Base-by-base conservation (phyloP, 352 stramenopile species). In the Pythium biforme region DNA sequence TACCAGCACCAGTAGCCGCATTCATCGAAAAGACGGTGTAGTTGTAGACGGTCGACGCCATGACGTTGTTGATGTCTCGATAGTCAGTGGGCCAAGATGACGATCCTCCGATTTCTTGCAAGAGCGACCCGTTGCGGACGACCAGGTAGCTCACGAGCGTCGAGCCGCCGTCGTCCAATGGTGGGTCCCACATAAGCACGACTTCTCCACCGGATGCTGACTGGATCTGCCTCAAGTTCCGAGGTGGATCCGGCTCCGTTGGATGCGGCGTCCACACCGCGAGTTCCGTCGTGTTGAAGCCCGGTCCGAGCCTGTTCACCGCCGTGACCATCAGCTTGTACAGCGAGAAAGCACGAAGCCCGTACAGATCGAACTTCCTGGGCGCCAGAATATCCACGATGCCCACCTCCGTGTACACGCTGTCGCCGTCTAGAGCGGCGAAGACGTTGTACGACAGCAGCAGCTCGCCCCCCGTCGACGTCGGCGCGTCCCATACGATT, bases 301-400 rank as follows among this genome's bases (percentile, higher is more conserved):
- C 79, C 11, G 22, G 41, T 5, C 79, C 77, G n/a, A 61, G 50
- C 8, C 25, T 55, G 46, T 86, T 89, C 33, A 70, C 64, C 19
- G 69, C 79, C 1, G 68, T 69, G 9, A 86, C 55, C 4, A 69
- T 59, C 29, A 87, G 70, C 29, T 72, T 51, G 29, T 87, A 87
- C 7, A 37, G 0, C 1, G 57, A 69, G 17, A 23, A 66, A 26
- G 69, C 62, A 6, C 48, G 26, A 10, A 89, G 60, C 0, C 62
- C 69, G 59, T 74, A 73, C 0, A 83, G 9, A 0, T 64, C 70
- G 14, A 73, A 51, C 4, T 34, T 54, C 25, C 49, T 43, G 5
- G 56, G 62, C 0, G 55, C 41, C 4, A 23, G 12, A 3, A 57
- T 62, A 26, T 68, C 47, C 4, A 77, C 33, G 1, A 20, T 52